Percentiles rank a stretch among this genome's conserved stretches.
These are phyloP conservation scores for Steccherinum ochraceum DNA, from an alignment of 768 basidiomycete species.

Conservation along the genomic window DNA sequence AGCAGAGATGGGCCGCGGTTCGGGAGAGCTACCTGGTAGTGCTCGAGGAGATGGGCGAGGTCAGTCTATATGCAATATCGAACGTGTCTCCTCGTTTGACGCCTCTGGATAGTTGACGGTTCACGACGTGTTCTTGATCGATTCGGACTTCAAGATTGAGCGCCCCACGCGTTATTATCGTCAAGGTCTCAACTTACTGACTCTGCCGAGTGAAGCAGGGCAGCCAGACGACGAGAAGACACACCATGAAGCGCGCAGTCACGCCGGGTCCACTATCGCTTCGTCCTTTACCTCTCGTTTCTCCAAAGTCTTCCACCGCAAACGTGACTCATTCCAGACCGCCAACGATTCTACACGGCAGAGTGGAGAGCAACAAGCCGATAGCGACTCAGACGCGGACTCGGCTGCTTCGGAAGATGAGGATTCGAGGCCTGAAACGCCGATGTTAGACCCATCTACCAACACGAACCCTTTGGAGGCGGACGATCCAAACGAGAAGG, in stretches of 20 bases:
- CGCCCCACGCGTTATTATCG: conserved; percentile 88
- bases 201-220: conserved; percentile 20
- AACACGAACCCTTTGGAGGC: conserved; percentile 49
- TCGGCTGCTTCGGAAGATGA: conserved; percentile 14
- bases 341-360: neutral
- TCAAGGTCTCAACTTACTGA: conserved; percentile 69
- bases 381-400: conserved; percentile 14
- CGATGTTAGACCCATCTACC: conserved; percentile 81
- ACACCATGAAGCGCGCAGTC: neutral
- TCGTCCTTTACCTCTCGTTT: conserved; percentile 4
- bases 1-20: conserved; percentile 85
- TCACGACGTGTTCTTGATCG: conserved; percentile 92
- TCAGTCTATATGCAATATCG: conserved; percentile 18
- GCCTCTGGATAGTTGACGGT: conserved; percentile 49
- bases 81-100: conserved; percentile 12
- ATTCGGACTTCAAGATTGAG: conserved; percentile 82
- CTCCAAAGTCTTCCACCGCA: conserved; percentile 7
- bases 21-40: conserved; percentile 89
- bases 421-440: conserved; percentile 33
- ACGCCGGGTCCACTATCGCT: neutral
- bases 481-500: conserved; percentile 22
- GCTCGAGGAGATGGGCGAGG: conserved; percentile 82
- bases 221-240: conserved; percentile 2
- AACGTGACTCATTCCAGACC: neutral
- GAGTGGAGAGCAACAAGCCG: neutral